phyloP scores from a whole-genome alignment of 2,329 filamentous ascomycete genomes.

The Gliomastix tumulicola region DNA sequence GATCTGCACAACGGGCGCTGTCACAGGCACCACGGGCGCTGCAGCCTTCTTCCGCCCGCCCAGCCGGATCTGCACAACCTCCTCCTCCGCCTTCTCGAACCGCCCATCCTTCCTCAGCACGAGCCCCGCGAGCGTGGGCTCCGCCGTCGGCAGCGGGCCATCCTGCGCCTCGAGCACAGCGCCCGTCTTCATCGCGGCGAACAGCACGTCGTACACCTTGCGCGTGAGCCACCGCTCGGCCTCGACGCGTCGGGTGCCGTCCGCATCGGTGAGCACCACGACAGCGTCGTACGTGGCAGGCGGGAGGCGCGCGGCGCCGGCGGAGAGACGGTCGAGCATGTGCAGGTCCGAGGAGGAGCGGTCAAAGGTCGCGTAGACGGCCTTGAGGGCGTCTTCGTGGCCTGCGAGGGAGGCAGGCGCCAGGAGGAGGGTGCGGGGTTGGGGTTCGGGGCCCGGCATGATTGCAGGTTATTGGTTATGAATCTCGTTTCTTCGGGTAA shows the following conservation, averaged over 20 bases:
- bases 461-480: no score
- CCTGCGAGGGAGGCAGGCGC: constrained; percentile 86
- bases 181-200: constrained; percentile 62
- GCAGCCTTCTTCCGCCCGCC: constrained; percentile 23
- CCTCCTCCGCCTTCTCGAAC: constrained; percentile 67
- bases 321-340: constrained; percentile 90
- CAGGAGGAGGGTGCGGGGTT: constrained; percentile 77
- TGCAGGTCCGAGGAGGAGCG: constrained; percentile 79
- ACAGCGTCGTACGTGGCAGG: constrained; percentile 74
- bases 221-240: constrained; percentile 58
- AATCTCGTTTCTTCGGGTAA: no score
- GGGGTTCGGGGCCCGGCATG: no score
- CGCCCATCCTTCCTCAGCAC: constrained; percentile 53
- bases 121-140: constrained; percentile 73
- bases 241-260: constrained; percentile 56
- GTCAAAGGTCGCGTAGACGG: constrained; percentile 66
- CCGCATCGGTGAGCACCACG: constrained; percentile 73
- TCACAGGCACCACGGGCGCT: not conserved
- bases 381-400: constrained; percentile 70
- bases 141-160: constrained; percentile 40
- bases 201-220: constrained; percentile 61
- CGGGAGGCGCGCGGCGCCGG: constrained; percentile 74
- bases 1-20: constrained; percentile 27
- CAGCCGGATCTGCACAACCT: constrained; percentile 45
- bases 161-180: constrained; percentile 65